These are phyloP conservation scores for Neoboletus subvelutipes DNA, from an alignment of 768 basidiomycete genomes.

Conservation along the genomic window DNA sequence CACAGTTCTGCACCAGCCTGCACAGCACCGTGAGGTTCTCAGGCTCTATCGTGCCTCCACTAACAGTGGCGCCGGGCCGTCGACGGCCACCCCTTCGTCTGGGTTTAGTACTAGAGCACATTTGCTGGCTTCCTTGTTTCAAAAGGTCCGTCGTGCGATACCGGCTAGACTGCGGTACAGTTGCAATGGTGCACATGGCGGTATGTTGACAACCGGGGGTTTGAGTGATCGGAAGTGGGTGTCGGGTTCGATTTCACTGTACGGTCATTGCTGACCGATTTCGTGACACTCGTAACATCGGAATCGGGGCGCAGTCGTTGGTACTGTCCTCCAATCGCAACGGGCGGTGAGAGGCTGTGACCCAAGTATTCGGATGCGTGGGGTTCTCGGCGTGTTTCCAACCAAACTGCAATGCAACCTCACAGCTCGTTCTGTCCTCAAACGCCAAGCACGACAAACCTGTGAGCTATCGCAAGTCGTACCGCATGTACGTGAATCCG, in stretches of 20 bases:
- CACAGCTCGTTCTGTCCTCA: constrained; percentile 4
- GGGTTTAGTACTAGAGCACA: not conserved
- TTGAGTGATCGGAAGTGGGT: not conserved
- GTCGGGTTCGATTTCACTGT: not conserved
- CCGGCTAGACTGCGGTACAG: constrained; percentile 16
- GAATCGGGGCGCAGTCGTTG: not conserved
- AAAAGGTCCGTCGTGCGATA: constrained; percentile 4
- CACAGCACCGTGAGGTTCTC: not conserved
- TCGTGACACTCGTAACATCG: not conserved
- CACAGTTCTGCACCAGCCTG: not conserved
- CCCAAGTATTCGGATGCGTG: not conserved
- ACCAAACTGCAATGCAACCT: not conserved
- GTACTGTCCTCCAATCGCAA: not conserved
- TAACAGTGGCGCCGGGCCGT: not conserved
- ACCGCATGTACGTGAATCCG: not conserved
- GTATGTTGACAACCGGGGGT: not conserved
- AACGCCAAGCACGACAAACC: constrained; percentile 13
- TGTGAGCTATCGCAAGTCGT: not conserved
- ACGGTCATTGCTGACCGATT: not conserved
- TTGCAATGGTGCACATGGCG: constrained; percentile 3
- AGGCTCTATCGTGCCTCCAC: not conserved
- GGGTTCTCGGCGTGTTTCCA: not conserved
- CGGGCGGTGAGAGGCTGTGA: not conserved
- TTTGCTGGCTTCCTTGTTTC: not conserved
- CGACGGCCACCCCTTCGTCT: not conserved